A percentile compares a stretch with the other conserved stretches of the same genome.
Evolutionary conservation across 192 early-diverging fungal species (phyloP).

Genomic region (Gamsiella multidivaricata): DNA sequence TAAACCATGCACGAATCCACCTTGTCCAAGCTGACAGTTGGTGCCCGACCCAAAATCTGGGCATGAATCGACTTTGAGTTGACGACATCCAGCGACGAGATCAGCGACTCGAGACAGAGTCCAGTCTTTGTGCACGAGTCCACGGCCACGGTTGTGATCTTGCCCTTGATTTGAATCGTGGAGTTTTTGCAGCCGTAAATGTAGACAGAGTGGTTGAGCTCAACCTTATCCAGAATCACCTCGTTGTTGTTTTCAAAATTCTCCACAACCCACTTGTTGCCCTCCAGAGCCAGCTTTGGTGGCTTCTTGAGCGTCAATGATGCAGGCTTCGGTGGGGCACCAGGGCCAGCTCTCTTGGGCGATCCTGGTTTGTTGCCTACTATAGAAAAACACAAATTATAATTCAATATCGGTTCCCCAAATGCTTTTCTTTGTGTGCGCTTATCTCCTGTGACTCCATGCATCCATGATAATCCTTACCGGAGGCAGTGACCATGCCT

Average conservation of each 20-base stretch:
- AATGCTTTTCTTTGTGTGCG: no score
- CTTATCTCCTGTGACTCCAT: no score
- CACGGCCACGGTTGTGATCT: slow-evolving; percentile 90
- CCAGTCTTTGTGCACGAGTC: slow-evolving; percentile 93
- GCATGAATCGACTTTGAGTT: slow-evolving; percentile 91
- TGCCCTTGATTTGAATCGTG: slow-evolving; percentile 91
- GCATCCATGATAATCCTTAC: no score
- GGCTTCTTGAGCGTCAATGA: slow-evolving; percentile 73
- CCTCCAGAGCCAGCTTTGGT: slow-evolving; percentile 83
- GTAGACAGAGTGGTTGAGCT: slow-evolving; percentile 90
- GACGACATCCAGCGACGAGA: slow-evolving; percentile 89
- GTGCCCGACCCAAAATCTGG: slow-evolving; percentile 84
- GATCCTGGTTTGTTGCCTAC: slow-evolving; percentile 41
- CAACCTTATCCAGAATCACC: slow-evolving; percentile 83
- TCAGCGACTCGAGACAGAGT: slow-evolving; percentile 82
- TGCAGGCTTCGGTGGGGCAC: slow-evolving; percentile 66
- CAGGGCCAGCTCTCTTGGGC: slow-evolving; percentile 60
- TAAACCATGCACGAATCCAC: slow-evolving; percentile 93
- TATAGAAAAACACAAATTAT: slow-evolving; percentile 1
- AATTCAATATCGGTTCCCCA: no score
- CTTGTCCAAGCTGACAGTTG: slow-evolving; percentile 92
- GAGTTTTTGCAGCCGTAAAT: slow-evolving; percentile 94
- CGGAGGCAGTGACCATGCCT: slow-evolving; percentile 61
- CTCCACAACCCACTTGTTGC: slow-evolving; percentile 96
- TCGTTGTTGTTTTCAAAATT: slow-evolving; percentile 80